These are phyloP conservation scores for Smittium mucronatum DNA, from an alignment of 371 early-diverging fungal species.

Conservation along the genomic window DNA sequence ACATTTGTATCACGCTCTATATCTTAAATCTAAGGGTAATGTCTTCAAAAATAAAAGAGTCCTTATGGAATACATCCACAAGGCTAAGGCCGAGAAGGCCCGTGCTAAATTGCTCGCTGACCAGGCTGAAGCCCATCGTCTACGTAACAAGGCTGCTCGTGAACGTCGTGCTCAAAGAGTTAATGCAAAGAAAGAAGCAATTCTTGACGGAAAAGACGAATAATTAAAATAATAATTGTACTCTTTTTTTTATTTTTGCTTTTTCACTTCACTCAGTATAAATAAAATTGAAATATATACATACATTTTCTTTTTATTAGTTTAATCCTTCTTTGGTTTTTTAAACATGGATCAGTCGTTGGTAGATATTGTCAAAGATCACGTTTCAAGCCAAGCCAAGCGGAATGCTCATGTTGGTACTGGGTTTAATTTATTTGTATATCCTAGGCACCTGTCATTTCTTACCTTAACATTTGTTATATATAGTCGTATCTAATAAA, in stretches of 20 bases:
- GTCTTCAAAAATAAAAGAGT: constrained; percentile 99
- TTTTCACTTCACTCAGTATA: not conserved
- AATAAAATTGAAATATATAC: not conserved
- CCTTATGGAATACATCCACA: constrained; percentile 98
- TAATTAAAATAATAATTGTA: constrained; percentile 1
- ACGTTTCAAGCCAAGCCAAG: not conserved
- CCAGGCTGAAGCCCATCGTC: constrained; percentile 97
- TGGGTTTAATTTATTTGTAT: too few relatives aligned
- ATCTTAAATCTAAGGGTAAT: constrained; percentile 99
- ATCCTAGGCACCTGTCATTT: too few relatives aligned
- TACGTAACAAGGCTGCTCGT: constrained; percentile 90
- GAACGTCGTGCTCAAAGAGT: constrained; percentile 80
- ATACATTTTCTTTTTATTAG: not conserved
- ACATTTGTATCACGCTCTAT: constrained; percentile 95
- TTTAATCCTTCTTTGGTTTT: too few relatives aligned
- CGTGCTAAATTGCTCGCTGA: constrained; percentile 89
- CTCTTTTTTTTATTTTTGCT: not conserved
- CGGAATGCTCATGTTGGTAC: not conserved
- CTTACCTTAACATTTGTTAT: not conserved
- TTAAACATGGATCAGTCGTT: not conserved
- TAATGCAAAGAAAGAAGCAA: constrained; percentile 77
- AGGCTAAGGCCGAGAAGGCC: constrained; percentile 98
- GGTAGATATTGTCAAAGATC: constrained; percentile 5
- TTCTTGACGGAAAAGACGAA: constrained; percentile 36
- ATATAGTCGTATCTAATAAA: too few relatives aligned